Evolutionary conservation across 2,329 filamentous ascomycete species (phyloP).

Genomic region (Ambrosiella beaveri): DNA sequence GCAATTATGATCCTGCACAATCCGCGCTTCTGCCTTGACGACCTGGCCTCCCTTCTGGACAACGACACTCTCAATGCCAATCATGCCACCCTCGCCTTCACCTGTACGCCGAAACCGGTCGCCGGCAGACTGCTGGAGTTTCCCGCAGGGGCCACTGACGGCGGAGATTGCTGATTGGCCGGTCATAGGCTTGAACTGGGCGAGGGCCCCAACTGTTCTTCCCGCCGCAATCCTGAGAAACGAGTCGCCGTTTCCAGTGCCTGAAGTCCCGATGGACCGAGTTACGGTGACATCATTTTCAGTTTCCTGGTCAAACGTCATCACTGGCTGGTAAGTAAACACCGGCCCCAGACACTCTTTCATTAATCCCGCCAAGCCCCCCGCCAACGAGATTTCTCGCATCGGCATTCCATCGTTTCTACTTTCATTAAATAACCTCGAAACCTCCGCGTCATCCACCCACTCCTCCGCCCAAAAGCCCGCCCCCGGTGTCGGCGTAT

Average conservation of each 20-base stretch:
- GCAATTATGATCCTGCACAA: conserved; percentile 69
- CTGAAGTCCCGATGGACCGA: conserved; percentile 46
- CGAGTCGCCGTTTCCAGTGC: conserved; percentile 77
- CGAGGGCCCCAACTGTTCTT: conserved; percentile 56
- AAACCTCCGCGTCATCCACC: conserved; percentile 28
- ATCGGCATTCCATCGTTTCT: background rate
- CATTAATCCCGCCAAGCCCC: conserved; percentile 30
- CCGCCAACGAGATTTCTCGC: conserved; percentile 22
- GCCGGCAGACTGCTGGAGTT: conserved; percentile 58
- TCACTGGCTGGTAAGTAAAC: conserved; percentile 22
- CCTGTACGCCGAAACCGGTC: conserved; percentile 52
- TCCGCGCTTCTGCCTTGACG: conserved; percentile 28
- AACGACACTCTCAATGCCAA: conserved; percentile 52
- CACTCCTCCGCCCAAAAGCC: conserved; percentile 87
- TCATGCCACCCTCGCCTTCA: conserved; percentile 73
- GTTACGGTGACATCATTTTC: background rate
- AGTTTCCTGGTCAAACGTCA: background rate
- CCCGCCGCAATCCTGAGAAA: conserved; percentile 59
- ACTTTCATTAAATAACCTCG: background rate
- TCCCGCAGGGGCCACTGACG: conserved; percentile 53
- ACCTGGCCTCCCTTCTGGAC: conserved; percentile 24
- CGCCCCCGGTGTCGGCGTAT: conserved; percentile 68
- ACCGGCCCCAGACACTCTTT: conserved; percentile 41
- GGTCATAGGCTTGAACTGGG: conserved; percentile 39
- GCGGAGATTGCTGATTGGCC: conserved; percentile 41